These are phyloP conservation scores for Podospora sp. DNA, from an alignment of 495 filamentous ascomycete species.

Conservation along the genomic window DNA sequence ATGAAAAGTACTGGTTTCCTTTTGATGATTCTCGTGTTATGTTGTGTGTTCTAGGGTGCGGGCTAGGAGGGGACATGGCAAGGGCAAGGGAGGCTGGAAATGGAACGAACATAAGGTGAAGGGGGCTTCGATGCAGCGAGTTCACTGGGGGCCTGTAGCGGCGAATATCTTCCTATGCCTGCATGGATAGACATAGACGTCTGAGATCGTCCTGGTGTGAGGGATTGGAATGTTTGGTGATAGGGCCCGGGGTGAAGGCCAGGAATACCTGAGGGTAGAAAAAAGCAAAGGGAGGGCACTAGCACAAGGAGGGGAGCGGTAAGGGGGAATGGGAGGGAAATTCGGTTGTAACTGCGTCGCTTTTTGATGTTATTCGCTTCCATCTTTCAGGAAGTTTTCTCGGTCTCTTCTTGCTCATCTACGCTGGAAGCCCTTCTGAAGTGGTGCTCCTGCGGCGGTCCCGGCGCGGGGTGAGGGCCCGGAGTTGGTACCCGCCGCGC, in stretches of 20 bases:
- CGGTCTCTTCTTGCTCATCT: constrained; percentile 62
- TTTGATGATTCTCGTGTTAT: background rate
- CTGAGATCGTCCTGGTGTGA: background rate
- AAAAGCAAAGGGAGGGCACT: background rate
- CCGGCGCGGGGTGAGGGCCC: constrained; percentile 17
- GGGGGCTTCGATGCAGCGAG: background rate
- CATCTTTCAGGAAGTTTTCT: constrained; percentile 43
- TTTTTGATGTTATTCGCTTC: constrained; percentile 16
- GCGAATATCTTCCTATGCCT: constrained; percentile 7
- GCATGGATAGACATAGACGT: constrained; percentile 13
- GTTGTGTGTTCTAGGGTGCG: background rate
- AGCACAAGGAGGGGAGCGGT: constrained; percentile 13
- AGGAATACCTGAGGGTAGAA: background rate
- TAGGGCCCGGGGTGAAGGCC: background rate
- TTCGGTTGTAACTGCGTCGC: background rate
- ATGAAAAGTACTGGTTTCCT: constrained; percentile 2
- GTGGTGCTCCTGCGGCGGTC: constrained; percentile 36
- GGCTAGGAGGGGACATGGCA: background rate
- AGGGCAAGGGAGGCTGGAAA: background rate
- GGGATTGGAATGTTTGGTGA: background rate
- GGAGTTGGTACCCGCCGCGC: constrained; percentile 21
- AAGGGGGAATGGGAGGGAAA: background rate
- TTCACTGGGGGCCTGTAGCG: background rate
- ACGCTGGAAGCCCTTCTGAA: constrained; percentile 54
- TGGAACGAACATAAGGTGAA: background rate